Conservation (phyloP, 2,329 filamentous ascomycete genomes). For the Kalaharituber pfeilii region DNA sequence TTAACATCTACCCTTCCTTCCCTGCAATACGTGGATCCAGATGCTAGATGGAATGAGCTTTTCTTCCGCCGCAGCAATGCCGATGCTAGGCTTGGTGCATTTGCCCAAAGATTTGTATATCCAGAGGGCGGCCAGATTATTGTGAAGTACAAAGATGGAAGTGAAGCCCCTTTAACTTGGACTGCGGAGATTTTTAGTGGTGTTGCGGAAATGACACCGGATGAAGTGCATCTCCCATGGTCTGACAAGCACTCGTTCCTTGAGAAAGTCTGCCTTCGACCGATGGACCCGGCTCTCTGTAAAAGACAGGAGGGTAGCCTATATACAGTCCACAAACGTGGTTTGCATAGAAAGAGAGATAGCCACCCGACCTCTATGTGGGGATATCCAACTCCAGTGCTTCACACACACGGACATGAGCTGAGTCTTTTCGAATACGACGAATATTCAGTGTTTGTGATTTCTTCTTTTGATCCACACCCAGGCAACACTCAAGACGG, state of each 20-base stretch:
- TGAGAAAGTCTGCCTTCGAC: neutral
- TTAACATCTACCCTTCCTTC: constrained; percentile 10
- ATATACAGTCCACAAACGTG: neutral
- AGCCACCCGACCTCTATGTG: neutral
- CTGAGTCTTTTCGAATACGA: constrained; percentile 1
- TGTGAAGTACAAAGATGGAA: constrained; percentile 10
- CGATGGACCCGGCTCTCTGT: neutral
- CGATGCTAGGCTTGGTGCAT: constrained; percentile 4
- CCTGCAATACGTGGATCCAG: constrained; percentile 12
- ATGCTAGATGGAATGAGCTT: constrained; percentile 10
- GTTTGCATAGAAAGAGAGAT: neutral
- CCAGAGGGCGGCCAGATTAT: constrained; percentile 7
- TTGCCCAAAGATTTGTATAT: constrained; percentile 11
- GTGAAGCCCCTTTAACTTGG: constrained; percentile 5
- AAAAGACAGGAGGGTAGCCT: neutral
- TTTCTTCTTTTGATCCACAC: constrained; percentile 1
- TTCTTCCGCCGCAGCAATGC: constrained; percentile 6
- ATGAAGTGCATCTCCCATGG: constrained; percentile 6
- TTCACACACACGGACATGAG: constrained; percentile 6
- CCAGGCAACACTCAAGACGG: neutral
- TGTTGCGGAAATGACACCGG: constrained; percentile 6
- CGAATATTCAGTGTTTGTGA: neutral
- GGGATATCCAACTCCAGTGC: constrained; percentile 3
- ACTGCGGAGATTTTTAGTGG: constrained; percentile 2
- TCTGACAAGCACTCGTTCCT: constrained; percentile 3